Base-by-base conservation (phyloP, 371 early-diverging fungal genomes). In the Mitosporidium daphniae region DNA sequence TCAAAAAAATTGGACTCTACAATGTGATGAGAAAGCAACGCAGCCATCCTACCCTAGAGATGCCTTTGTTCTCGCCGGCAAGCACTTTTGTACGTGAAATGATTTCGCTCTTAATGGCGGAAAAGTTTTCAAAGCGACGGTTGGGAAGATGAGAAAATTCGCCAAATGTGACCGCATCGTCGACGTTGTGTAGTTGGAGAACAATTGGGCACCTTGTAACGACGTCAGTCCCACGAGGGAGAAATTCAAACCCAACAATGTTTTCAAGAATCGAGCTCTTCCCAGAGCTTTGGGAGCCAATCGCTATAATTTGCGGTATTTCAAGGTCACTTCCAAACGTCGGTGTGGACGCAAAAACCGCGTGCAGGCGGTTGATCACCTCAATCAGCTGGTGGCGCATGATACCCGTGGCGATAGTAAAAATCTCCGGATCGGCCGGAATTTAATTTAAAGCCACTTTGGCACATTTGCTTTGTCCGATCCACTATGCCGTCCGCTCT, bases 151-250 rank as follows among this genome's bases (percentile, higher is more conserved):
- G 84, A 29, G 69, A 71, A 34, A 75, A 84, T 29, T 70, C 74
- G 31, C 73, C 68, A 24, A 54, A 50, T 15, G 21, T 8, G 15
- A 16, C 8, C 1, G 62, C 44, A 14, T 65, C 51, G 1, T 78
- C 75, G 0, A 74, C 71, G 40, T 80, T 68, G 23, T 82, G 60
- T 21, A 94, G 54, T 12, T 94, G 84, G 28, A 97, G 53, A 36
- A 94, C 84, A 29, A 97, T 73, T 2, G 98, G 98, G 27, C 98
- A 56, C 27, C 84, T 57, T 2, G 95, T 94, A 6, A 97, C 93
- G 78, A 97, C 78, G 44, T 91, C 89, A 21, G 43, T 48, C 14
- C 98, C 95, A 23, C 91, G 51, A 44, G 98, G 98, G 29, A 97
- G 42, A 31, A 97, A 78, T 40, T 82, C 80, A 29, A 70, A 70